Base-by-base conservation (phyloP, 768 basidiomycete species). In the Hortiboletus campestris region DNA sequence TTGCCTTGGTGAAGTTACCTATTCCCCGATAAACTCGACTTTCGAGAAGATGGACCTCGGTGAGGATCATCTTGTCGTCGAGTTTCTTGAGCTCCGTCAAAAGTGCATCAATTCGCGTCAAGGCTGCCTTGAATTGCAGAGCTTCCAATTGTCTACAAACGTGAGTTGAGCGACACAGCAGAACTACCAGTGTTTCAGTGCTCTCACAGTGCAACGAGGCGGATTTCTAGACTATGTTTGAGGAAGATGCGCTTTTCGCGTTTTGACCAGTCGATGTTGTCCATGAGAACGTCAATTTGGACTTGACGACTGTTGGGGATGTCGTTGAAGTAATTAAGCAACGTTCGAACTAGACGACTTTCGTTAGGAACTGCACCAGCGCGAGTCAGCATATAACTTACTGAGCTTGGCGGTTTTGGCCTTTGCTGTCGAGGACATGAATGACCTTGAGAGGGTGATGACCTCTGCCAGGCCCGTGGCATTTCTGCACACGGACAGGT, bases 1-100 rank as follows among this genome's bases (percentile, higher is more conserved):
- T 98, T 14, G 95, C 82, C 69, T 97, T 94, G 7, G 92, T 78
- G 47, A 94, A 74, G 72, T 98, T 98, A 20, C 87, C 87, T 53
- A 93, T 84, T 2, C 91, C 93, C 56, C 94, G 84, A 67, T 95
- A 92, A 2, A 95, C 92, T 42, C 93, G 76, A 54, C 91, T 91
- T 74, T 99, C 96, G 38, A 98, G 81, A 10, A 99, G 80, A 64
- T 96, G 94, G 0, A 98, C 94, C 69, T 98, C 96, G 4, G 95
- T 98, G 31, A 99, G 80, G 58, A 98, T 91, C 83, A 96, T 89
- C 78, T 98, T 98, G 75, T 98, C 97, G 70, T 99, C 96, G 28
- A 99, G 77, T 25, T 87, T 83, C 73, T 91, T 94, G 19, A 99
- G 82, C 72, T 98, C 97, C 2, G 87, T 87, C 34, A 98, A 79